A percentile compares a stretch with the other conserved stretches of the same genome.
Conservation (phyloP, 2,329 filamentous ascomycete genomes). For the Elsinoe arachidis region DNA sequence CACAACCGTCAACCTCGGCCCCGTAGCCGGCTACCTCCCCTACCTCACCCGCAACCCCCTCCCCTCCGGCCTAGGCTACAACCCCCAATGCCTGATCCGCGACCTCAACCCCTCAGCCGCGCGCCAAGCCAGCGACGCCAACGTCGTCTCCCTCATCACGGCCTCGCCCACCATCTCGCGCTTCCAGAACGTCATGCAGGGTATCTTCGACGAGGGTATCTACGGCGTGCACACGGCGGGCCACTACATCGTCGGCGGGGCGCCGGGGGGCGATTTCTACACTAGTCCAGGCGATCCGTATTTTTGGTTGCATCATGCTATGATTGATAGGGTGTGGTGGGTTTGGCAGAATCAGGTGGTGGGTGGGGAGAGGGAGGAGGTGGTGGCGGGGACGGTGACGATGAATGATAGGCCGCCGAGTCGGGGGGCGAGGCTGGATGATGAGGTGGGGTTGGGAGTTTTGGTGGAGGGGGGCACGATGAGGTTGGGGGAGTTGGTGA, state of each 20-base stretch:
- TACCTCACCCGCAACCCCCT: conserved; percentile 10
- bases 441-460: conserved; percentile 31
- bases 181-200: conserved; percentile 16
- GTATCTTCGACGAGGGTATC: conserved; percentile 16
- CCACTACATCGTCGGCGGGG: conserved; percentile 38
- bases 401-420: conserved; percentile 36
- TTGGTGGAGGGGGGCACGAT: conserved; percentile 23
- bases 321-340: conserved; percentile 40
- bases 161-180: conserved; percentile 1
- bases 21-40: conserved; percentile 11
- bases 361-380: conserved; percentile 25
- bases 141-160: conserved; percentile 14
- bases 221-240: conserved; percentile 34
- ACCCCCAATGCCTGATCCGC: conserved; percentile 17
- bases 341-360: conserved; percentile 42
- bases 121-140: conserved; percentile 4
- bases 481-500: conserved; percentile 29
- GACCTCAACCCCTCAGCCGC: conserved; percentile 14
- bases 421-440: conserved; percentile 34
- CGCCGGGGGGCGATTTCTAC: conserved; percentile 35
- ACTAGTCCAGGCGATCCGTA: conserved; percentile 36
- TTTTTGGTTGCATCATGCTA: conserved; percentile 40
- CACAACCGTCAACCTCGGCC: conserved; percentile 17
- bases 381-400: conserved; percentile 37
- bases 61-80: conserved; percentile 14